Evolutionary conservation across 805 yeast genomes (phyloP), one percentile per base, ranked within the genome.

Genomic region (Schwanniomyces polymorphus): DNA sequence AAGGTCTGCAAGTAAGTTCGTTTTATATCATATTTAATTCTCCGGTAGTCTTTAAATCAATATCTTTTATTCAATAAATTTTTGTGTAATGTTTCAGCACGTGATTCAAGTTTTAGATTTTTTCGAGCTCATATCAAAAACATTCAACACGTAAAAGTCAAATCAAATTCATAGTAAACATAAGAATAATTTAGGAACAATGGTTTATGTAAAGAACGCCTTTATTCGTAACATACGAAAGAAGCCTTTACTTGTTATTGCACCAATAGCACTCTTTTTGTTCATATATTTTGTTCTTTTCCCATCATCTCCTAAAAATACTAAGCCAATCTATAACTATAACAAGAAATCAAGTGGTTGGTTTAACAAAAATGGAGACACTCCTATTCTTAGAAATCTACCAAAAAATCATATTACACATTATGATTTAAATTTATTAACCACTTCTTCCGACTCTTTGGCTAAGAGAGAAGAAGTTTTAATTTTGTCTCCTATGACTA

Each of bases 401-500:
- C 88, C 88, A 21, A 79, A 80, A 42, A 86, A 86, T 58, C 94
- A 87, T 61, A 86, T 88, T 51, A 78, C 87, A 33, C 95, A 88
- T 60, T 89, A 86, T 61, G 90, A 92, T 67, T 77, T 94, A 73
- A 92, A 94, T 71, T 78, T 79, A 54, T 72, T 92, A 54, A 82
- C 82, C 23, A 79, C 92, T 3, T 80, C 91, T 3, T 76, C 87
- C 26, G 78, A 81, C 65, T 87, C 97, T 17, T 82, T 82, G 43
- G 78, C 77, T 48, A 86, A 89, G 65, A 81, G 80, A 58, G 97
- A 94, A 63, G 85, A 87, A 52, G 88, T 94, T 17, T 75, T 94
- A 62, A 82, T 94, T 47, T 76, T 94, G 61, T 84, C 97, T 1
- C 99, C 99, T 31, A 84, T 94, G 81, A 86, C 96, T 38, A 80